Conservation (phyloP, 768 basidiomycete genomes). For the Agrocybe pediades region DNA sequence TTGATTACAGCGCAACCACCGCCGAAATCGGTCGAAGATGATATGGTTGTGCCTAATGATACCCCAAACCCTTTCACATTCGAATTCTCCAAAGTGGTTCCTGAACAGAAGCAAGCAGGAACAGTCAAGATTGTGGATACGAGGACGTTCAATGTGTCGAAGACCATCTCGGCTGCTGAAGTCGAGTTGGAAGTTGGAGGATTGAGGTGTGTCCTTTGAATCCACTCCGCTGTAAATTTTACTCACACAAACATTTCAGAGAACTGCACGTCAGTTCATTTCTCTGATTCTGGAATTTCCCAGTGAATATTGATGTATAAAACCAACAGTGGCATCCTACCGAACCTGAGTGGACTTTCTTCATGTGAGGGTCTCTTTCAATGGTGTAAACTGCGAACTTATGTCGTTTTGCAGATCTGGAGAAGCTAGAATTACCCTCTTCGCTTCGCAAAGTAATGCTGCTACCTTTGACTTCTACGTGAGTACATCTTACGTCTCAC, state of each 20-base stretch:
- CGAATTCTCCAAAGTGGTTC: conserved; percentile 47
- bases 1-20: conserved; percentile 44
- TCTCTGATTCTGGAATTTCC: not conserved
- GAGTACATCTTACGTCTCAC: not conserved
- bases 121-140: conserved; percentile 63
- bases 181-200: conserved; percentile 62
- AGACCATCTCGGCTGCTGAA: conserved; percentile 57
- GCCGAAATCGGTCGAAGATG: conserved; percentile 37
- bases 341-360: conserved; percentile 66
- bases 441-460: conserved; percentile 58
- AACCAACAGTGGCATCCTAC: conserved; percentile 71
- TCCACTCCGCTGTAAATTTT: not conserved
- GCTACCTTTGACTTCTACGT: conserved; percentile 63
- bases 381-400: not conserved
- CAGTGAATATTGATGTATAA: not conserved
- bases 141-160: conserved; percentile 50
- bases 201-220: conserved; percentile 43
- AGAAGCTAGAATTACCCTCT: conserved; percentile 57
- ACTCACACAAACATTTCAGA: conserved; percentile 25
- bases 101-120: conserved; percentile 51
- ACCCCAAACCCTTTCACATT: conserved; percentile 57
- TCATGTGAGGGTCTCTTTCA: conserved; percentile 38
- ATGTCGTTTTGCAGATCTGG: conserved; percentile 42
- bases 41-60: conserved; percentile 51
- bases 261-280: conserved; percentile 53